Evolutionary conservation across 345 rosid species (phyloP).

Genomic region (Heritiera littoralis): DNA sequence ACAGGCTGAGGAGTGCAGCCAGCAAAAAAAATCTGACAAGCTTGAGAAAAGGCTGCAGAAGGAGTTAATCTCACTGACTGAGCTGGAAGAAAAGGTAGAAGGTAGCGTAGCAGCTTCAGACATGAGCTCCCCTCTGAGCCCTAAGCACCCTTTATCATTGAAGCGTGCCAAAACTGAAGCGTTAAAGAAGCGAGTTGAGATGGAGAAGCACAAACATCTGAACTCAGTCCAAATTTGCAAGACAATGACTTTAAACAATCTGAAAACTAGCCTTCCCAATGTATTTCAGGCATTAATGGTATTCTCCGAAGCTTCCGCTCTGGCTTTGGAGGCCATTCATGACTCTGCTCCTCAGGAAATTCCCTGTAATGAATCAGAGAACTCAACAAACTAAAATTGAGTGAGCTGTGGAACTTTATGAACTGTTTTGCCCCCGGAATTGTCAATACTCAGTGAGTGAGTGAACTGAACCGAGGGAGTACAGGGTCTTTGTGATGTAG

Average conservation of each 20-base stretch:
- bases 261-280: slow-evolving; percentile 73
- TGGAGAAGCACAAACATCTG: slow-evolving; percentile 55
- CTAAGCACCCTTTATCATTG: slow-evolving; percentile 66
- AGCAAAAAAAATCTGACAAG: slow-evolving; percentile 52
- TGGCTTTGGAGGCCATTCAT: slow-evolving; percentile 58
- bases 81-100: slow-evolving; percentile 60
- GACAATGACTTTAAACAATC: slow-evolving; percentile 63
- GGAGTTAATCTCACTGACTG: slow-evolving; percentile 54
- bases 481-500: not conserved
- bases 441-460: not conserved
- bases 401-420: not conserved
- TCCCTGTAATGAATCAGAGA: slow-evolving; percentile 31
- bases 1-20: slow-evolving; percentile 62
- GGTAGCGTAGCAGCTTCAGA: slow-evolving; percentile 41
- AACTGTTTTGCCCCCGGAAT: not conserved
- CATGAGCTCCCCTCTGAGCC: slow-evolving; percentile 39
- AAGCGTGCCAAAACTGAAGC: slow-evolving; percentile 63
- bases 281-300: slow-evolving; percentile 67
- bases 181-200: slow-evolving; percentile 53
- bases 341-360: slow-evolving; percentile 30
- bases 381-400: slow-evolving; percentile 19
- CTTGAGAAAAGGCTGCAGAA: slow-evolving; percentile 69
- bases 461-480: not conserved
- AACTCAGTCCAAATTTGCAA: slow-evolving; percentile 52
- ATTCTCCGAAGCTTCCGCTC: slow-evolving; percentile 56